Conservation (phyloP, 495 filamentous ascomycete genomes). For the Podospora sp. region DNA sequence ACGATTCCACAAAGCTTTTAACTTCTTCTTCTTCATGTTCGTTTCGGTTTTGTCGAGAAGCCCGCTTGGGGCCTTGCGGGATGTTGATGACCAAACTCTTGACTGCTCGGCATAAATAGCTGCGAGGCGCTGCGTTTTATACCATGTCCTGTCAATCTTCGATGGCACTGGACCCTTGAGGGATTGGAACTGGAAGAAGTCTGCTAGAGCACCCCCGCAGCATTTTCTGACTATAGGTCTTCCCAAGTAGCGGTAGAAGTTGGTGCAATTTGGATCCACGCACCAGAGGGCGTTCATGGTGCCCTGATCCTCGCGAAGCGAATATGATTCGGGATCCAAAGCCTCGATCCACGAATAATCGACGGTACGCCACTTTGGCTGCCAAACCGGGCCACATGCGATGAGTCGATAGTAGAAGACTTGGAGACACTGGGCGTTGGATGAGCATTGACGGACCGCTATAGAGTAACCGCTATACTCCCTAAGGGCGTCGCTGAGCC, state of each 20-base stretch:
- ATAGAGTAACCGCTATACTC: background rate
- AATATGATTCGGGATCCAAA: constrained; percentile 10
- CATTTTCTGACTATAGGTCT: constrained; percentile 14
- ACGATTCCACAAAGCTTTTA: too few relatives aligned
- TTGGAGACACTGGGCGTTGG: background rate
- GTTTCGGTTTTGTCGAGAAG: too few relatives aligned
- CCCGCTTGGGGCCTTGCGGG: too few relatives aligned
- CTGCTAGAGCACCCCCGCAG: too few relatives aligned
- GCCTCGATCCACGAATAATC: constrained; percentile 6
- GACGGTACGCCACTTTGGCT: background rate
- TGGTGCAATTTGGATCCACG: constrained; percentile 1
- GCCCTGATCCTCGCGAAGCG: background rate
- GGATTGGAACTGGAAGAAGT: too few relatives aligned
- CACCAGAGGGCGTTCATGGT: background rate
- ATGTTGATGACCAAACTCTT: too few relatives aligned
- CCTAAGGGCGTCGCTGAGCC: constrained; percentile 2
- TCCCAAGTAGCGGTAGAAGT: constrained; percentile 9
- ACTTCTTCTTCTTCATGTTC: too few relatives aligned
- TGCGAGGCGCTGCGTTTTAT: too few relatives aligned
- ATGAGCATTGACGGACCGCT: background rate
- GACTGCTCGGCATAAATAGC: too few relatives aligned
- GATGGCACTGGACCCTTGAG: too few relatives aligned
- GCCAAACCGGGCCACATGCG: constrained; percentile 9
- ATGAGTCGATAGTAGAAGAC: constrained; percentile 6
- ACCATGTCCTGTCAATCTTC: too few relatives aligned